Conservation (phyloP, 202 grass and related monocot genomes). For the Cymbopogon flexuosus region DNA sequence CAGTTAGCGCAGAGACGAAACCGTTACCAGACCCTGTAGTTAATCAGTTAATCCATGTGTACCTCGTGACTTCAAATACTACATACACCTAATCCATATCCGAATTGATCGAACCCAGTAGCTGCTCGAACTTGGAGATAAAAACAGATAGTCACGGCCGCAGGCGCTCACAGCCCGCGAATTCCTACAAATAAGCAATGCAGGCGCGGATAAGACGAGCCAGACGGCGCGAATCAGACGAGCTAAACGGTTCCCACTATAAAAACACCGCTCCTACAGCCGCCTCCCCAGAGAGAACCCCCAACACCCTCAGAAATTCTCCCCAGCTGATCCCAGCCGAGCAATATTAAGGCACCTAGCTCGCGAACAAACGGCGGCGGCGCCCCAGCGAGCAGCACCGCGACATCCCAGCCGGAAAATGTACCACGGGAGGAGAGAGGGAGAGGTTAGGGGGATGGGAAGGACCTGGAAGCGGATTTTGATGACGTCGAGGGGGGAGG, state of each 20-base stretch:
- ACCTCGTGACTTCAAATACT: not conserved
- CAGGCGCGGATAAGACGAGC: not conserved
- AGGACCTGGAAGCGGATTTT: constrained; percentile 97
- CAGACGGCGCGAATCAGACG: not conserved
- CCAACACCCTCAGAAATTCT: not conserved
- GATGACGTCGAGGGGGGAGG: constrained; percentile 81
- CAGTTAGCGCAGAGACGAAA: not conserved
- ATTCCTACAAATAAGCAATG: constrained; percentile 14
- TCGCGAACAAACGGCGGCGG: not conserved
- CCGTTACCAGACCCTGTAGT: not conserved
- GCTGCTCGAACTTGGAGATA: not conserved
- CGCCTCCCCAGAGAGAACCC: not conserved
- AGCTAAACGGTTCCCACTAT: not conserved
- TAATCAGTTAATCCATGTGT: not conserved
- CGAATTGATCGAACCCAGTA: not conserved
- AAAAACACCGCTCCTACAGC: not conserved
- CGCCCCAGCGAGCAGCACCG: not conserved
- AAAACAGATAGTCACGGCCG: not conserved
- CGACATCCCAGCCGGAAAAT: not conserved
- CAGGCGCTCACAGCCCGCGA: not conserved
- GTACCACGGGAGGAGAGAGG: not conserved
- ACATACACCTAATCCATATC: not conserved
- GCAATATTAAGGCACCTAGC: not conserved
- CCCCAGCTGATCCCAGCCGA: not conserved
- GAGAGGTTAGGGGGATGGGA: not conserved